Percentiles rank a stretch among this genome's conserved stretches.
Conservation (phyloP, 163 green algal species). For the Coccomyxa subellipsoidea region DNA sequence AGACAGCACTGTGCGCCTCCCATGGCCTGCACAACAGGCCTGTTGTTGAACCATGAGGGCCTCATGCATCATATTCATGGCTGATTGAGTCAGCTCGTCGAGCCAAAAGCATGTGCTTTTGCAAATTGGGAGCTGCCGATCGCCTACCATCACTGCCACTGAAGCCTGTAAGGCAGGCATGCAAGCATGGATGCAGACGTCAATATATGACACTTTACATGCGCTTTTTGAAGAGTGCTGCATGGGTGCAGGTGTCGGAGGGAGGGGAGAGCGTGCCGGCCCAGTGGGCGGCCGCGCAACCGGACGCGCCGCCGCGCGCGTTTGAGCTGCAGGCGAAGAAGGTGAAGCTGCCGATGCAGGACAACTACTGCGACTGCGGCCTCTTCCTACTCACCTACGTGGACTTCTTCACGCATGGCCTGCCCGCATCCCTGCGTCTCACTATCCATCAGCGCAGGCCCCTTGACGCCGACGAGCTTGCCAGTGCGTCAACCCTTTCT, state of each 20-base stretch:
- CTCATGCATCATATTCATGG: too few species aligned
- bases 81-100: too few species aligned
- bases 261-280: constrained; percentile 8
- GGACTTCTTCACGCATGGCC: constrained; percentile 71
- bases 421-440: constrained; percentile 22
- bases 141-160: too few species aligned
- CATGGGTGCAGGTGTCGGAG: constrained; percentile 3
- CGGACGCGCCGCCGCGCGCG: not conserved
- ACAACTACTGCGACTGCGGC: constrained; percentile 92
- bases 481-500: not conserved
- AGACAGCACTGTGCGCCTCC: too few species aligned
- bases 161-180: too few species aligned
- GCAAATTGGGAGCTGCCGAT: too few species aligned
- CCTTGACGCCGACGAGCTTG: not conserved
- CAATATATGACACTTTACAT: not conserved
- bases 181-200: too few species aligned
- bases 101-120: too few species aligned
- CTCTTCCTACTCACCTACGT: constrained; percentile 86
- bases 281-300: constrained; percentile 24
- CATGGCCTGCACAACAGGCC: too few species aligned
- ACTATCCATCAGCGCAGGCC: not conserved
- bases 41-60: too few species aligned
- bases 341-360: constrained; percentile 42
- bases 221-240: not conserved
- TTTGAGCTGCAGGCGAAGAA: not conserved